These are phyloP conservation scores for Exophiala sp. DNA, from an alignment of 2,329 filamentous ascomycete genomes.

Conservation along the genomic window DNA sequence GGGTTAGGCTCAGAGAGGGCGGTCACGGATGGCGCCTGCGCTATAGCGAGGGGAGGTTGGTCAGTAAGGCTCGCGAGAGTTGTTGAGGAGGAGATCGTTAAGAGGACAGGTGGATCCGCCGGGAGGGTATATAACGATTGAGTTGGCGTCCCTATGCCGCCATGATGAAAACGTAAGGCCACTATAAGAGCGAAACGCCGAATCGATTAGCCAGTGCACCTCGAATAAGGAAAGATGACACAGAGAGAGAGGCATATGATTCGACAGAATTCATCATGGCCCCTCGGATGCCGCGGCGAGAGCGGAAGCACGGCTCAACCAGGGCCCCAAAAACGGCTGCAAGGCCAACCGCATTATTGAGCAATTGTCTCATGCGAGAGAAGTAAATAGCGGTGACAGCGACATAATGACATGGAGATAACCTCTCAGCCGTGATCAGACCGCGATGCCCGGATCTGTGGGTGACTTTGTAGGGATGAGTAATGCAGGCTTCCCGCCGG, in stretches of 20 bases:
- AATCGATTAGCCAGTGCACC: constrained; percentile 22
- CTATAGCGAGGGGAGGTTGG: neutral
- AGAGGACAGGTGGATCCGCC: constrained; percentile 7
- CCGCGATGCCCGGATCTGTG: neutral
- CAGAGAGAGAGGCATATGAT: constrained; percentile 12
- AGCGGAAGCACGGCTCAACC: constrained; percentile 5
- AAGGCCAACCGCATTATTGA: constrained; percentile 14
- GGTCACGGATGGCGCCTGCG: constrained; percentile 4
- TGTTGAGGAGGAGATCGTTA: constrained; percentile 5
- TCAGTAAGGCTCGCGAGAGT: constrained; percentile 9
- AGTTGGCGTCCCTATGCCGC: constrained; percentile 14
- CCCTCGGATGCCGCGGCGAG: constrained; percentile 17
- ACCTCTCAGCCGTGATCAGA: neutral
- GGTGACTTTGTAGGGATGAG: neutral
- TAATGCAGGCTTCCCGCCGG: constrained; percentile 18
- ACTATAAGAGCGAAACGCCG: constrained; percentile 26
- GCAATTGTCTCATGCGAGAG: constrained; percentile 12
- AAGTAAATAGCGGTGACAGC: neutral
- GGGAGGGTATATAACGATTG: constrained; percentile 20
- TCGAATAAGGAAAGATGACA: constrained; percentile 13
- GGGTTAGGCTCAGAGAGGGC: neutral
- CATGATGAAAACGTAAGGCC: constrained; percentile 25
- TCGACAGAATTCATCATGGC: constrained; percentile 11
- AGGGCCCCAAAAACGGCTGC: constrained; percentile 11
- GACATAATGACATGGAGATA: neutral